Percentiles rank a stretch among this genome's conserved stretches.
Evolutionary conservation across 2,329 filamentous ascomycete genomes (phyloP).

Genomic region (Fusarium lyarnte): DNA sequence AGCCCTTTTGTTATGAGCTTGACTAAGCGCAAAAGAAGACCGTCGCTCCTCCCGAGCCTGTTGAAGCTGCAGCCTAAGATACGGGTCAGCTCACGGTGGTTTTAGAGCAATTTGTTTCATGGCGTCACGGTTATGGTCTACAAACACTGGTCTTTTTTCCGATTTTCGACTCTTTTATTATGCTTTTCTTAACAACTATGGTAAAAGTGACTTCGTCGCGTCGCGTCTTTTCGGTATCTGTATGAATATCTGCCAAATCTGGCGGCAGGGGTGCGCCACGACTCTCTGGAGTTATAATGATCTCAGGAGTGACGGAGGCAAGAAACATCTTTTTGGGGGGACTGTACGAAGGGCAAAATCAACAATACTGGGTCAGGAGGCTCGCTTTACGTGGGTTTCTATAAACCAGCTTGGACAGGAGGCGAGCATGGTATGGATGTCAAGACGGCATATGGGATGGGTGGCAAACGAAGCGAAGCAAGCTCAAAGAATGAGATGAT

Average conservation of each 20-base stretch:
- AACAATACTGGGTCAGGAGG: constrained; percentile 14
- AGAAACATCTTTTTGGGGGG: constrained; percentile 24
- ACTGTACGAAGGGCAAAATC: constrained; percentile 39
- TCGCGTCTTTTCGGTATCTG: constrained; percentile 37
- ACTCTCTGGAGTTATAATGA: constrained; percentile 18
- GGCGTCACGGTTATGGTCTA: constrained; percentile 44
- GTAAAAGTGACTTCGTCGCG: constrained; percentile 41
- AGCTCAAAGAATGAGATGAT: constrained; percentile 29
- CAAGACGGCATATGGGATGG: constrained; percentile 16
- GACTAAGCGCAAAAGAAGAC: constrained; percentile 35
- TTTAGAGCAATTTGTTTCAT: constrained; percentile 40
- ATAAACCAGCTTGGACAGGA: constrained; percentile 17
- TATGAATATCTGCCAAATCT: constrained; percentile 42
- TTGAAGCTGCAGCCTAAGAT: constrained; percentile 51
- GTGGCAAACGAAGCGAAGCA: not conserved
- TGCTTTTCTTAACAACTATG: constrained; percentile 24
- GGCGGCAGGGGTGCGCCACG: constrained; percentile 29
- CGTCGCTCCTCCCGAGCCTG: constrained; percentile 46
- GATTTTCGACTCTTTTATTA: constrained; percentile 28
- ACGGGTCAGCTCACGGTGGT: constrained; percentile 26
- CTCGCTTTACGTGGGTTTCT: not conserved
- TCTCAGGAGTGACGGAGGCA: constrained; percentile 23
- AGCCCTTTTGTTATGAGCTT: not conserved
- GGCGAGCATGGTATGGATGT: constrained; percentile 11
- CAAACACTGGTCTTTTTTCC: constrained; percentile 38